Percentiles rank a stretch among this genome's conserved stretches.
Conservation (phyloP, 805 yeast genomes). For the Lipomyces anomalus region DNA sequence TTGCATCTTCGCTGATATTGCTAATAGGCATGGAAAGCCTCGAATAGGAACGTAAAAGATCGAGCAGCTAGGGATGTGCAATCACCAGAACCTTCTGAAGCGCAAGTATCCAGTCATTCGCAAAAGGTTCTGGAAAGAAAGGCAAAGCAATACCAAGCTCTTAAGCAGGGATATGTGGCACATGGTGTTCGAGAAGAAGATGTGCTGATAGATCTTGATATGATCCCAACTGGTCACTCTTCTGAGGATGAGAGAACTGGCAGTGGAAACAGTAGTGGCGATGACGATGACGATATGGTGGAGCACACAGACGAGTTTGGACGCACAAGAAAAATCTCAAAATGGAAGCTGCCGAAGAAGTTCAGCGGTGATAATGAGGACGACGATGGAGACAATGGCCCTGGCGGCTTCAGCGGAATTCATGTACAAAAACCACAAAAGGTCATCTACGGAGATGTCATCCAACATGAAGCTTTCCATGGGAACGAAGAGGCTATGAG, state of each 20-base stretch:
- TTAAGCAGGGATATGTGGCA: constrained; percentile 13
- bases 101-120: too few species aligned
- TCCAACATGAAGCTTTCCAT: constrained; percentile 24
- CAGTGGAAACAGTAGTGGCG: constrained; percentile 1
- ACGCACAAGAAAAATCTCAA: constrained; percentile 22
- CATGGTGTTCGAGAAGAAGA: too few species aligned
- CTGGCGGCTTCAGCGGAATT: too few species aligned
- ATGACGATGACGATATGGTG: constrained; percentile 18
- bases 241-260: constrained; percentile 4
- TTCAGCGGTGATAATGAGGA: constrained; percentile 4
- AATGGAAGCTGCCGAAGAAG: constrained; percentile 6
- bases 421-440: too few species aligned
- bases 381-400: constrained; percentile 9
- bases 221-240: constrained; percentile 8
- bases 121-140: constrained; percentile 14
- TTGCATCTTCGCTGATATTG: too few species aligned
- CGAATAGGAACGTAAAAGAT: constrained; percentile 16
- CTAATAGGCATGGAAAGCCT: too few species aligned
- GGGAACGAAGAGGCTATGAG: constrained; percentile 21
- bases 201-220: constrained; percentile 25
- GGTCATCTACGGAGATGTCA: constrained; percentile 25
- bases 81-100: too few species aligned
- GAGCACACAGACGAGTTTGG: constrained; percentile 28
- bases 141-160: constrained; percentile 19
- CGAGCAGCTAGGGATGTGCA: constrained; percentile 19